phyloP scores from a whole-genome alignment of 2,329 filamentous ascomycete genomes.

The Arthrobotrys sphaeroides region DNA sequence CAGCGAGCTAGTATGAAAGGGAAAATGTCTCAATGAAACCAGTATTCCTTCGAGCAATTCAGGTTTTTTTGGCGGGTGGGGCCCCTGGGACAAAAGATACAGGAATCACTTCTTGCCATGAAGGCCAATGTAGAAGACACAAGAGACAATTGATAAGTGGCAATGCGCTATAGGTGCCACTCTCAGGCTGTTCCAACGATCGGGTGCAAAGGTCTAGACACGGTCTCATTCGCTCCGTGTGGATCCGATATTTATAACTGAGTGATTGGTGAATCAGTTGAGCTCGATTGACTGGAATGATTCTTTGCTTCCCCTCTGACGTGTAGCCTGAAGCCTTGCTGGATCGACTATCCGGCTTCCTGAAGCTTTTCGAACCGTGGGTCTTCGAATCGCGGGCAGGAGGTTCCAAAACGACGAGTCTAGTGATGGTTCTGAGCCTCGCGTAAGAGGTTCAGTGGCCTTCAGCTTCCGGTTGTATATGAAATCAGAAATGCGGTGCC shows the following conservation, averaged over 20 bases:
- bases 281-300: conserved; percentile 35
- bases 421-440: neutral
- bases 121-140: neutral
- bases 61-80: neutral
- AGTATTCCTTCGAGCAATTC: too few relatives aligned
- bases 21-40: neutral
- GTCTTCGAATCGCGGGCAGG: neutral
- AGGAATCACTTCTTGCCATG: neutral
- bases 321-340: neutral
- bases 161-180: neutral
- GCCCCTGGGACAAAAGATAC: neutral
- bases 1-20: neutral
- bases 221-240: conserved; percentile 2
- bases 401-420: conserved; percentile 10
- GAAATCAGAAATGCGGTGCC: neutral
- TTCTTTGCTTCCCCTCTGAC: conserved; percentile 22
- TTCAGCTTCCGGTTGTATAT: neutral
- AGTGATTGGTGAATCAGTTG: conserved; percentile 17
- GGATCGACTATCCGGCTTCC: conserved; percentile 20
- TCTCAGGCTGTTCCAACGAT: neutral
- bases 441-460: neutral
- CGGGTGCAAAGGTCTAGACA: neutral
- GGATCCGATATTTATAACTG: neutral
- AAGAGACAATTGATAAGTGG: conserved; percentile 7
- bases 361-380: conserved; percentile 15